These are phyloP conservation scores for Moringa oleifera DNA, from an alignment of 345 rosid species.

Conservation along the genomic window DNA sequence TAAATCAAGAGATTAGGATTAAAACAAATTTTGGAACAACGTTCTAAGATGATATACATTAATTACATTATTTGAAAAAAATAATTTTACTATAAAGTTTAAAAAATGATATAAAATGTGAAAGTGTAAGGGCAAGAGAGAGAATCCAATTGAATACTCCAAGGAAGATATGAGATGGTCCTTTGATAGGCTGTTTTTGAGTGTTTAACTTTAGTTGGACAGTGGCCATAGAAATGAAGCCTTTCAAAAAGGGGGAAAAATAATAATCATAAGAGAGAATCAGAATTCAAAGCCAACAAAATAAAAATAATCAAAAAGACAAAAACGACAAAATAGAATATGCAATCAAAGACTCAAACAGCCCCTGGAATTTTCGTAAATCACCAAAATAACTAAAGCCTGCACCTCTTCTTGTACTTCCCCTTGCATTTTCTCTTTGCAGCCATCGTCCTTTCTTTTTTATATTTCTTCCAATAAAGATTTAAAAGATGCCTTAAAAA, in stretches of 20 bases:
- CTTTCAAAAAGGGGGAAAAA: slow-evolving; percentile 4
- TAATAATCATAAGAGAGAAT: no score
- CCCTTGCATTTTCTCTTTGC: slow-evolving; percentile 5
- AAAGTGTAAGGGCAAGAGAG: background rate
- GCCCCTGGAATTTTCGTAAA: slow-evolving; percentile 38
- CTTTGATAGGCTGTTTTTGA: slow-evolving; percentile 17
- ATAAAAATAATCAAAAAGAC: slow-evolving; percentile 4
- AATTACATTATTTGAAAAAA: no score
- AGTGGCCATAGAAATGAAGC: slow-evolving; percentile 15
- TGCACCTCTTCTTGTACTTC: slow-evolving; percentile 28
- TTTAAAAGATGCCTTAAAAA: background rate
- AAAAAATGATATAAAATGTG: no score
- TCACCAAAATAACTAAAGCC: slow-evolving; percentile 35
- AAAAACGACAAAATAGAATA: slow-evolving; percentile 34
- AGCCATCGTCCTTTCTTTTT: background rate
- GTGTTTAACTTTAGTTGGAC: slow-evolving; percentile 27
- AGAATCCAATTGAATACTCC: slow-evolving; percentile 25
- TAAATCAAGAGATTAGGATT: no score
- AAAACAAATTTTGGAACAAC: no score
- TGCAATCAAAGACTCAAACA: slow-evolving; percentile 26
- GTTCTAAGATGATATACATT: no score
- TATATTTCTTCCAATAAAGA: background rate
- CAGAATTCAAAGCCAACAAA: background rate
- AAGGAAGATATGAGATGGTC: slow-evolving; percentile 30
- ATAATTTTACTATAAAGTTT: no score